Evolutionary conservation across 257 asterid genomes (phyloP), one percentile per base, ranked within the genome.

Genomic region (Ajuga chamaepitys): DNA sequence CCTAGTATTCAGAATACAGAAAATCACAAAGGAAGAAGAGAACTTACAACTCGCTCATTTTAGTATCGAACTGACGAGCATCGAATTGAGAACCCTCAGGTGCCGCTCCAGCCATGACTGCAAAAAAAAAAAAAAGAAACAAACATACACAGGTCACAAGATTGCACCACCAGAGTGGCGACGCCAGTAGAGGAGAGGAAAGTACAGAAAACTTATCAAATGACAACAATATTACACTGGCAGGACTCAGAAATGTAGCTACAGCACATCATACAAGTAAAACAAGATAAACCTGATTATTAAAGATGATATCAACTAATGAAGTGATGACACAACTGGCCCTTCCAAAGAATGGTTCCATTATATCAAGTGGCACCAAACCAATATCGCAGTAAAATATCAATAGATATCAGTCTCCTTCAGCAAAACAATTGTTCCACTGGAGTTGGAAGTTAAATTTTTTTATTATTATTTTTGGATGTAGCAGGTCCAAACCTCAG

Each of bases 41-140:
- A 55, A 57, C 79, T 66, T 70, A 80, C 86, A 78, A 37, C 57
- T 81, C 83, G 25, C 30, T 75, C 86, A 81, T 77, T 54, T 77
- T 81, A 38, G 77, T 40, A 48, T 81, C 86, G 60, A 32, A 81
- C 18, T 81, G 83, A 47, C 70, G 72, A 22, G 76, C 64, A 62
- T 81, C 86, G 70, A 78, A 78, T 62, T 81, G 83, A 62, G 86
- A 77, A 52, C 86, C 81, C 67, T 80, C 85, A 32, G 80, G 74
- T 25, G 78, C 72, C 58, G 22, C 21, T 66, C 81, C 83, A 74
- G 86, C 74, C 83, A 81, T 81, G 78, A 69, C 81, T 77, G 70
- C 70, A 18, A 0, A 54, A 61, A 55, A 1, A 40, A 17, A 8
- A 32, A 26, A 62, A 52, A 25, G 10, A n/a, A n/a, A 30, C 37